phyloP scores from a whole-genome alignment of 192 early-diverging fungal genomes.

The Linnemannia zychae region DNA sequence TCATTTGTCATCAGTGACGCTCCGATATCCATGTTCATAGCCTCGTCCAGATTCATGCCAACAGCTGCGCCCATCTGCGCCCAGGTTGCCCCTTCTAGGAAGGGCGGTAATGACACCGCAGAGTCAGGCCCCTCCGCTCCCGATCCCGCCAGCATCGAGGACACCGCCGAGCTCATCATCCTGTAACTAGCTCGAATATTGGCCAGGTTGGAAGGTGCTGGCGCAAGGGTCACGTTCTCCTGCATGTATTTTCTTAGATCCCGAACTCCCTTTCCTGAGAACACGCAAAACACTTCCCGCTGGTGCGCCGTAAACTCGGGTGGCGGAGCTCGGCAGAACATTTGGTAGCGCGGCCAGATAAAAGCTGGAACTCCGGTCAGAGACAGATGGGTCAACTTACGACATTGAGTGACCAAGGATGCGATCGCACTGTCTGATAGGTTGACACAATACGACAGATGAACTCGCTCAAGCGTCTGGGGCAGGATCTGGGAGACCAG shows the following conservation, averaged over 20 bases:
- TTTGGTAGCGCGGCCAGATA: constrained; percentile 60
- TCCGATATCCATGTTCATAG: background rate
- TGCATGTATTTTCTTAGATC: constrained; percentile 59
- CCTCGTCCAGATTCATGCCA: background rate
- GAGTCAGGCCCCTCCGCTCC: background rate
- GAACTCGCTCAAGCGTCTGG: constrained; percentile 66
- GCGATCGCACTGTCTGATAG: constrained; percentile 60
- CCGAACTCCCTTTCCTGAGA: constrained; percentile 68
- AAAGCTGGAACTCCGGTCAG: constrained; percentile 69
- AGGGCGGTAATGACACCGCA: background rate
- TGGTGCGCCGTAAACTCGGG: constrained; percentile 66
- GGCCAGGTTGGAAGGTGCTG: background rate
- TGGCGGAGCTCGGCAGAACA: constrained; percentile 66
- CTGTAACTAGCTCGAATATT: constrained; percentile 18
- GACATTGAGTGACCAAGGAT: constrained; percentile 61
- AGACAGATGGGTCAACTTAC: constrained; percentile 64
- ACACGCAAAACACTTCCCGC: constrained; percentile 71
- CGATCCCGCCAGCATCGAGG: constrained; percentile 5
- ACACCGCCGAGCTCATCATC: constrained; percentile 14
- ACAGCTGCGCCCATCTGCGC: constrained; percentile 4
- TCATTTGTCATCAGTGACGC: background rate
- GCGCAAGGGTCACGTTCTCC: constrained; percentile 13
- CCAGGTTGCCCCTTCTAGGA: background rate
- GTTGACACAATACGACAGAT: constrained; percentile 67
- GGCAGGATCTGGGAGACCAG: constrained; percentile 53